phyloP scores from a whole-genome alignment of 2,329 filamentous ascomycete genomes.

The Emericellopsis atlantica region DNA sequence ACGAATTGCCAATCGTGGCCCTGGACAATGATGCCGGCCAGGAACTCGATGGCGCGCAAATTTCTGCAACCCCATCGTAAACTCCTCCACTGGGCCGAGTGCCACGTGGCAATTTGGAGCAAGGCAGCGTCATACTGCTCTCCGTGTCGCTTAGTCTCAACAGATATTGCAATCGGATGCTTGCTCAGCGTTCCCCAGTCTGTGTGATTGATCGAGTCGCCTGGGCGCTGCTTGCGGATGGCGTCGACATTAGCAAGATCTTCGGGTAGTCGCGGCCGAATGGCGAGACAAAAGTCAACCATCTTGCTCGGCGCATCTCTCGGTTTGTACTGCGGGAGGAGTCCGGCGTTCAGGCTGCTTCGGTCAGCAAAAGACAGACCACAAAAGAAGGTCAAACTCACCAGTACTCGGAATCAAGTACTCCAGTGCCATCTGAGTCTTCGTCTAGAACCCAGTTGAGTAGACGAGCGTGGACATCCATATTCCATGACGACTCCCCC shows the following conservation, averaged over 20 bases:
- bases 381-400: no score
- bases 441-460: conserved; percentile 5
- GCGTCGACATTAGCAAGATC: conserved; percentile 4
- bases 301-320: conserved; percentile 7
- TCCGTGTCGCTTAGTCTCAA: conserved; percentile 8
- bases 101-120: conserved; percentile 9
- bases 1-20: conserved; percentile 9
- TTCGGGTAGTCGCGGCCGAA: conserved; percentile 1
- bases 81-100: conserved; percentile 8
- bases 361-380: no score
- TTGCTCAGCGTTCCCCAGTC: no score
- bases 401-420: no score
- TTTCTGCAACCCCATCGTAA: conserved; percentile 2
- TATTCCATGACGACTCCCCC: conserved; percentile 7
- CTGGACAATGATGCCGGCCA: conserved; percentile 8
- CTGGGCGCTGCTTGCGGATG: conserved; percentile 1
- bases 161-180: conserved; percentile 7
- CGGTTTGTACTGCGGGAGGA: conserved; percentile 5
- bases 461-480: conserved; percentile 5
- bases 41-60: conserved; percentile 6
- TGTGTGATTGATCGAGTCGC: conserved; percentile 9
- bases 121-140: conserved; percentile 4
- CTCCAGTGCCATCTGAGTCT: not conserved
- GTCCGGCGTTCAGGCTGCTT: no score
- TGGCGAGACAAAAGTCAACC: conserved; percentile 7